A percentile compares a stretch with the other conserved stretches of the same genome.
phyloP scores from a whole-genome alignment of 2,329 filamentous ascomycete species.

The Pseudogymnoascus sp. region DNA sequence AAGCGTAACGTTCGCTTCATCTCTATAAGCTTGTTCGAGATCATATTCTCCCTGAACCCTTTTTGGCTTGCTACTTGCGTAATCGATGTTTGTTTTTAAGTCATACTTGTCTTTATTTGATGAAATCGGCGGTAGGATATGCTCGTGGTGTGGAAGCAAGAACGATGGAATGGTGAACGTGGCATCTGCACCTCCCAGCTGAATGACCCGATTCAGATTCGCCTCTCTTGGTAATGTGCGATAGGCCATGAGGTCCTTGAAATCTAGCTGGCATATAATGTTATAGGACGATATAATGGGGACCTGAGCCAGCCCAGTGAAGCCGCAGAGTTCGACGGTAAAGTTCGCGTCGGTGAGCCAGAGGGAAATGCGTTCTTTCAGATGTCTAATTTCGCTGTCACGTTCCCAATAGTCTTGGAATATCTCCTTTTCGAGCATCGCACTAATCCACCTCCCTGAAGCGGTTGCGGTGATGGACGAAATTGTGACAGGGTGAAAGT shows the following conservation, averaged over 20 bases:
- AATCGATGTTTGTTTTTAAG: slow-evolving; percentile 30
- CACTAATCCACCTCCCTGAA: slow-evolving; percentile 41
- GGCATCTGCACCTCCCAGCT: slow-evolving; percentile 42
- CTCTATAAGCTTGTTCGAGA: slow-evolving; percentile 34
- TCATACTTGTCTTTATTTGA: slow-evolving; percentile 27
- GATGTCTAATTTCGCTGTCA: slow-evolving; percentile 35
- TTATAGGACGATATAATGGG: slow-evolving; percentile 40
- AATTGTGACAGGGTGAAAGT: slow-evolving; percentile 43
- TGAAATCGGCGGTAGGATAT: slow-evolving; percentile 37
- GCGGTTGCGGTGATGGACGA: slow-evolving; percentile 40
- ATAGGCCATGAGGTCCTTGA: slow-evolving; percentile 41
- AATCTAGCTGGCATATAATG: slow-evolving; percentile 36
- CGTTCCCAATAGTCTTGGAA: slow-evolving; percentile 39
- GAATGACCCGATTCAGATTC: slow-evolving; percentile 38
- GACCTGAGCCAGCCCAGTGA: slow-evolving; percentile 37
- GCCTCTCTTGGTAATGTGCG: slow-evolving; percentile 35
- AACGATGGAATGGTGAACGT: slow-evolving; percentile 39
- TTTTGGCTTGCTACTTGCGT: slow-evolving; percentile 37
- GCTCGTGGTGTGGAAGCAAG: slow-evolving; percentile 45
- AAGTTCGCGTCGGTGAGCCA: slow-evolving; percentile 46
- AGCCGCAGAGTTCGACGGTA: slow-evolving; percentile 37
- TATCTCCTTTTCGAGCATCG: slow-evolving; percentile 37
- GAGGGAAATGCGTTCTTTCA: slow-evolving; percentile 37
- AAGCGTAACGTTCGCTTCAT: slow-evolving; percentile 40
- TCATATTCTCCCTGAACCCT: slow-evolving; percentile 32